These are phyloP conservation scores for Neckera pumila DNA, from an alignment of 225 moss, liverwort and hornwort genomes.

Conservation along the genomic window DNA sequence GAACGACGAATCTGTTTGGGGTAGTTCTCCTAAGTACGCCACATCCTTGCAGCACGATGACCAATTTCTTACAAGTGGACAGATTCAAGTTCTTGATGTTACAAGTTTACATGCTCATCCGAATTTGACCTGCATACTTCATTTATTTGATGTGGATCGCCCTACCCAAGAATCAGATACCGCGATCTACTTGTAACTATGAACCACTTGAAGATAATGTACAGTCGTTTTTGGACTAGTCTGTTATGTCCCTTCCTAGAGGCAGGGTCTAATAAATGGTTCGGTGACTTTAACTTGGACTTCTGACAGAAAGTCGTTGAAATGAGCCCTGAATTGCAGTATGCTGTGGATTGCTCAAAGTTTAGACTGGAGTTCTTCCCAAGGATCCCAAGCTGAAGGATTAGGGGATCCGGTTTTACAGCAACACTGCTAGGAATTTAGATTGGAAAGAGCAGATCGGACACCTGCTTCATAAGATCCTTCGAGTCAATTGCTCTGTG, in stretches of 20 bases:
- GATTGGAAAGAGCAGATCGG: neutral
- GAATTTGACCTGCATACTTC: neutral
- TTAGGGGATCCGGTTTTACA: neutral
- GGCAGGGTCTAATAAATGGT: no score
- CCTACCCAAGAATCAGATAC: neutral
- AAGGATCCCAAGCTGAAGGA: neutral
- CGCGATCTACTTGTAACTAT: neutral
- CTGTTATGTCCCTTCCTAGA: neutral
- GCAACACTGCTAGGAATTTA: neutral
- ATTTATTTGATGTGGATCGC: neutral
- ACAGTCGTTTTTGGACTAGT: neutral
- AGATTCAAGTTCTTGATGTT: neutral
- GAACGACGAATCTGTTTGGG: neutral
- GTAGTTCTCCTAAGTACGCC: neutral
- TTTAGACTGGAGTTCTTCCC: no score
- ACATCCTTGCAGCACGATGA: neutral
- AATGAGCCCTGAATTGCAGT: neutral
- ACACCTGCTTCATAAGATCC: neutral
- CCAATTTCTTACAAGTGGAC: neutral
- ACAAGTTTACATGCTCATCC: neutral
- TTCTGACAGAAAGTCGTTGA: neutral
- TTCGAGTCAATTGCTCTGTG: neutral
- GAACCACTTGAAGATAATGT: neutral
- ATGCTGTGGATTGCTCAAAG: neutral
- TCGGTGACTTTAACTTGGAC: neutral